Evolutionary conservation across 257 asterid species (phyloP).

Genomic region (Phtheirospermum japonicum): DNA sequence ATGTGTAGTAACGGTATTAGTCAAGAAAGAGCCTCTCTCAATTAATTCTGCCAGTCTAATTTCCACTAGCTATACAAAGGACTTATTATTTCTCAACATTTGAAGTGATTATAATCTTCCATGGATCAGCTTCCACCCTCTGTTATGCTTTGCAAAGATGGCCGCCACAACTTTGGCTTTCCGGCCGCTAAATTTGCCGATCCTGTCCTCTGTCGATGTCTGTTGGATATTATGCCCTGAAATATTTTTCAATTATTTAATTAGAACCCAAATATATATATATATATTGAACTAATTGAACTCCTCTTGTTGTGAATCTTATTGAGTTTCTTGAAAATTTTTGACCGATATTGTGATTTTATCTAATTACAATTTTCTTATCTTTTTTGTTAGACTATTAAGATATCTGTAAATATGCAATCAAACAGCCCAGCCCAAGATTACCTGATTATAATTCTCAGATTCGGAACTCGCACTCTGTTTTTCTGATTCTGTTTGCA

Average conservation of each 20-base stretch:
- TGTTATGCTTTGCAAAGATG: constrained; percentile 55
- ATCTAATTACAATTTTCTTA: no score
- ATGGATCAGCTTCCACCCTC: constrained; percentile 35
- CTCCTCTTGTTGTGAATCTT: neutral
- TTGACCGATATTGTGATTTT: neutral
- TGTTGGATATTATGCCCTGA: constrained; percentile 33
- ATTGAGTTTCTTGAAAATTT: neutral
- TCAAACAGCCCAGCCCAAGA: no score
- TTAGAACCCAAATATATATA: neutral
- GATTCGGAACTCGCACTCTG: constrained; percentile 22
- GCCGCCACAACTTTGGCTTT: constrained; percentile 51
- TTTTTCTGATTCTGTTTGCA: constrained; percentile 29
- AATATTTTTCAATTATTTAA: neutral
- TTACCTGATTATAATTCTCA: neutral
- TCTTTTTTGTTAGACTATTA: no score
- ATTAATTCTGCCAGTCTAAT: constrained; percentile 13
- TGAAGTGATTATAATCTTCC: neutral
- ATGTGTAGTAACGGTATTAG: constrained; percentile 9
- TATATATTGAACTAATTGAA: neutral
- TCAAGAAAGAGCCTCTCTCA: constrained; percentile 5
- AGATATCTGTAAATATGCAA: no score
- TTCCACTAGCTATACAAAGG: constrained; percentile 28
- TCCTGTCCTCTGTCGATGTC: constrained; percentile 31
- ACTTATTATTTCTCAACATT: constrained; percentile 7
- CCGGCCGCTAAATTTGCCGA: constrained; percentile 25